Conservation (phyloP, 257 asterid genomes). For the Cordia subcordata region DNA sequence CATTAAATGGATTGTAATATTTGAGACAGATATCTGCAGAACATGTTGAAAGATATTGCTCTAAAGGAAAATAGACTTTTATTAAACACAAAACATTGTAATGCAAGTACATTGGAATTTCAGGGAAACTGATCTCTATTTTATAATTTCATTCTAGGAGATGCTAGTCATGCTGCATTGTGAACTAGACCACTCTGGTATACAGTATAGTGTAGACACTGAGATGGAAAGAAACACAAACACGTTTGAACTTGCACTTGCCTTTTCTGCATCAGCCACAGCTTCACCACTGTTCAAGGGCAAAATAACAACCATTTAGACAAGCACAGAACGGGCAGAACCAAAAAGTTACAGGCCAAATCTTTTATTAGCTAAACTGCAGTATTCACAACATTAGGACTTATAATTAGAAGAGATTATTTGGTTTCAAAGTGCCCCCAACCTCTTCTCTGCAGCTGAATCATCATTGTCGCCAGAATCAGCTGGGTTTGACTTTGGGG, state of each 20-base stretch:
- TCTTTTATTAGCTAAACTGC: neutral
- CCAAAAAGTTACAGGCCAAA: slow-evolving; percentile 7
- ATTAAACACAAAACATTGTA: no score
- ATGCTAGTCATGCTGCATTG: no score
- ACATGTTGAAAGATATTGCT: neutral
- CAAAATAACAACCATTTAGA: slow-evolving; percentile 18
- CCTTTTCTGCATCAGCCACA: slow-evolving; percentile 32
- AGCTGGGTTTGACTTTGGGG: slow-evolving; percentile 29
- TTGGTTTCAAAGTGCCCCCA: slow-evolving; percentile 11
- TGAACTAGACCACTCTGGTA: neutral
- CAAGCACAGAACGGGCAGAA: slow-evolving; percentile 12
- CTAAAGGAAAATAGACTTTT: no score
- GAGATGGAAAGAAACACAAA: neutral
- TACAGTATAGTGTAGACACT: neutral
- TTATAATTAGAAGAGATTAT: neutral
- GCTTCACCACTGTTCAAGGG: slow-evolving; percentile 46
- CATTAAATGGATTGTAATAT: neutral
- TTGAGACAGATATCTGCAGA: neutral
- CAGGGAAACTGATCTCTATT: no score
- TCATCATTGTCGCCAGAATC: slow-evolving; percentile 46
- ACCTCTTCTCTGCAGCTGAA: slow-evolving; percentile 56
- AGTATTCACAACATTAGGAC: neutral
- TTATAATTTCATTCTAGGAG: no score
- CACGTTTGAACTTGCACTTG: slow-evolving; percentile 41
- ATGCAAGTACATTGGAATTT: no score